These are phyloP conservation scores for Stereocaulon alpinum DNA, from an alignment of 495 filamentous ascomycete genomes.

Conservation along the genomic window DNA sequence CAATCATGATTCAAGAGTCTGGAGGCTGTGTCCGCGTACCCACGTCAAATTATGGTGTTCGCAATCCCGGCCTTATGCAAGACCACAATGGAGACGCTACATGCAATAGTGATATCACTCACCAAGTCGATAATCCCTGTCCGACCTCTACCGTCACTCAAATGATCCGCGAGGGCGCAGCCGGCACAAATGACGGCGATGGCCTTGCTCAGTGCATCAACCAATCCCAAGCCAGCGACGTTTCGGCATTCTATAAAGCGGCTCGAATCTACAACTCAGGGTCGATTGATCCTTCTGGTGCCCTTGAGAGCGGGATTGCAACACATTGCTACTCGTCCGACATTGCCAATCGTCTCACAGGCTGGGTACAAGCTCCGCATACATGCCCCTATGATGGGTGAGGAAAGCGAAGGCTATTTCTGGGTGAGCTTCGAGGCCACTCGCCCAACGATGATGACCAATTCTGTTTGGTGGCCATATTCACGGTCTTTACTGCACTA, in stretches of 20 bases:
- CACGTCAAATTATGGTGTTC: slow-evolving; percentile 35
- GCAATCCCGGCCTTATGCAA: slow-evolving; percentile 49
- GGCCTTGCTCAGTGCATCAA: slow-evolving; percentile 34
- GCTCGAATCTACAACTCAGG: slow-evolving; percentile 52
- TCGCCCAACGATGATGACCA: no score
- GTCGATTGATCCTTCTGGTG: slow-evolving; percentile 32
- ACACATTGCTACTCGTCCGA: slow-evolving; percentile 49
- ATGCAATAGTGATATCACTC: slow-evolving; percentile 32
- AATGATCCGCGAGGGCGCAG: slow-evolving; percentile 42
- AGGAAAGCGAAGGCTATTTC: not conserved
- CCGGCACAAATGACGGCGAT: slow-evolving; percentile 30
- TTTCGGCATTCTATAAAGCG: slow-evolving; percentile 37
- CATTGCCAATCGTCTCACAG: slow-evolving; percentile 46
- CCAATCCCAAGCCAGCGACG: slow-evolving; percentile 25
- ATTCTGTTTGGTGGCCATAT: no score
- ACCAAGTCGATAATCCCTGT: slow-evolving; percentile 33
- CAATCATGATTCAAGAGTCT: slow-evolving; percentile 49
- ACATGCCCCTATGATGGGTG: slow-evolving; percentile 17
- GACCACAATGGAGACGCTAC: slow-evolving; percentile 35
- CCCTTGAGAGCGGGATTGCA: slow-evolving; percentile 39
- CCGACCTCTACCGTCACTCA: slow-evolving; percentile 31
- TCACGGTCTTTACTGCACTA: no score
- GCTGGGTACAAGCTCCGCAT: slow-evolving; percentile 29
- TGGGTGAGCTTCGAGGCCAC: no score
- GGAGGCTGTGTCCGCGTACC: slow-evolving; percentile 47